These are phyloP conservation scores for Stemphylium beticola DNA, from an alignment of 2,329 filamentous ascomycete genomes.

Conservation along the genomic window DNA sequence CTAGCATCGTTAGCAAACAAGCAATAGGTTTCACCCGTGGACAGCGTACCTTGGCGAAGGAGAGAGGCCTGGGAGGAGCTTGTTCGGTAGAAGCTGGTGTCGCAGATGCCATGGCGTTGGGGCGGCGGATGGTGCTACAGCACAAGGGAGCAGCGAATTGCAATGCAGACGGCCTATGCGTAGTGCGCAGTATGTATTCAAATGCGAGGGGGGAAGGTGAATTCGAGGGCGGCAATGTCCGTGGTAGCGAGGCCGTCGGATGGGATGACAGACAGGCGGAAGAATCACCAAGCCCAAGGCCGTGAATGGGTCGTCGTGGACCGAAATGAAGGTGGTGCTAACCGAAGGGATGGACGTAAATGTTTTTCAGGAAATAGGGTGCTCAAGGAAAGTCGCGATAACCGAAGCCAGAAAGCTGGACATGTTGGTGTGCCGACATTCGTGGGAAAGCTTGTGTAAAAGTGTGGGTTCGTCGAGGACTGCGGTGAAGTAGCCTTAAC, in stretches of 20 bases:
- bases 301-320: slow-evolving; percentile 29
- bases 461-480: slow-evolving; percentile 21
- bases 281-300: slow-evolving; percentile 32
- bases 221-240: not conserved
- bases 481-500: slow-evolving; percentile 22
- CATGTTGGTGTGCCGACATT: slow-evolving; percentile 59
- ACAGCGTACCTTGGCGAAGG: slow-evolving; percentile 74
- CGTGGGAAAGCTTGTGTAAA: slow-evolving; percentile 23
- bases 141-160: slow-evolving; percentile 18
- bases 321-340: slow-evolving; percentile 38
- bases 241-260: slow-evolving; percentile 1
- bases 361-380: slow-evolving; percentile 53
- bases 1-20: slow-evolving; percentile 33
- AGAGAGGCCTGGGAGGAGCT: slow-evolving; percentile 59
- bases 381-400: slow-evolving; percentile 60
- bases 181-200: slow-evolving; percentile 7
- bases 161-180: slow-evolving; percentile 1
- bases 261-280: slow-evolving; percentile 8
- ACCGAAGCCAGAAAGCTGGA: slow-evolving; percentile 54
- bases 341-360: slow-evolving; percentile 33
- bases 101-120: slow-evolving; percentile 41
- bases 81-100: slow-evolving; percentile 38
- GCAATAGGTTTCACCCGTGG: not conserved
- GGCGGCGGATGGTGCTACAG: slow-evolving; percentile 7
- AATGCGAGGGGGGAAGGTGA: slow-evolving; percentile 4